A percentile compares a stretch with the other conserved stretches of the same genome.
These are phyloP conservation scores for Ustilago nuda DNA, from an alignment of 1,284 basidiomycete genomes.

Conservation along the genomic window DNA sequence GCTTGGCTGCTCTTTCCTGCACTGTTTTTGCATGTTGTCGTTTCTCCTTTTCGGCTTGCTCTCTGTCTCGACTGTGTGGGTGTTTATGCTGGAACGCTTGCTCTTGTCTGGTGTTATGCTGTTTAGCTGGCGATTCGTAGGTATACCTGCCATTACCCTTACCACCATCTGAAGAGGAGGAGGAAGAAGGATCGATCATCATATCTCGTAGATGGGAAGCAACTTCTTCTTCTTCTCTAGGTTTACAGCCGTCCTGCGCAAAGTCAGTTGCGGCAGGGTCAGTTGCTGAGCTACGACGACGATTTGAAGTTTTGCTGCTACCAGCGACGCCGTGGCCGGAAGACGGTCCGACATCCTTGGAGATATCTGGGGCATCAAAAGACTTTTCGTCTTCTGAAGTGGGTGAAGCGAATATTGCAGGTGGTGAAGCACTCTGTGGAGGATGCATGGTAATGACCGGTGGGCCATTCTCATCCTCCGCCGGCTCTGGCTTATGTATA, in stretches of 20 bases:
- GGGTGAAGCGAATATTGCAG: constrained; percentile 28
- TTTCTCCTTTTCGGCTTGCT: background rate
- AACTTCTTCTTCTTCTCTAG: constrained; percentile 15
- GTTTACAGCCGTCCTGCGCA: constrained; percentile 11
- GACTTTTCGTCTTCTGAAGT: constrained; percentile 10
- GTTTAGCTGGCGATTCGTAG: background rate
- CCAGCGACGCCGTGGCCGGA: background rate
- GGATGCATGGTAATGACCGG: constrained; percentile 32
- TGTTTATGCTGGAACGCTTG: background rate
- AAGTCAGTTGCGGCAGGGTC: constrained; percentile 7
- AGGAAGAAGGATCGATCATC: constrained; percentile 13
- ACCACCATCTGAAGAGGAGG: background rate
- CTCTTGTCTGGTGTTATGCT: background rate
- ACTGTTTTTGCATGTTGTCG: constrained; percentile 11
- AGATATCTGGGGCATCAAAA: background rate
- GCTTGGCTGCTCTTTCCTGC: constrained; percentile 22
- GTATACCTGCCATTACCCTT: background rate
- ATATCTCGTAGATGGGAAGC: constrained; percentile 13
- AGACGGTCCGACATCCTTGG: background rate
- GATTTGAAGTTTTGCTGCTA: background rate
- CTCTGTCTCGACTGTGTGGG: background rate
- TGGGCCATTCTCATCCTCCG: background rate
- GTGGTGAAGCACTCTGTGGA: constrained; percentile 20
- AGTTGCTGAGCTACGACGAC: background rate
- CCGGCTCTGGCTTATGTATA: constrained; percentile 16